phyloP scores from a whole-genome alignment of 257 asterid genomes.

The Lantana camara region DNA sequence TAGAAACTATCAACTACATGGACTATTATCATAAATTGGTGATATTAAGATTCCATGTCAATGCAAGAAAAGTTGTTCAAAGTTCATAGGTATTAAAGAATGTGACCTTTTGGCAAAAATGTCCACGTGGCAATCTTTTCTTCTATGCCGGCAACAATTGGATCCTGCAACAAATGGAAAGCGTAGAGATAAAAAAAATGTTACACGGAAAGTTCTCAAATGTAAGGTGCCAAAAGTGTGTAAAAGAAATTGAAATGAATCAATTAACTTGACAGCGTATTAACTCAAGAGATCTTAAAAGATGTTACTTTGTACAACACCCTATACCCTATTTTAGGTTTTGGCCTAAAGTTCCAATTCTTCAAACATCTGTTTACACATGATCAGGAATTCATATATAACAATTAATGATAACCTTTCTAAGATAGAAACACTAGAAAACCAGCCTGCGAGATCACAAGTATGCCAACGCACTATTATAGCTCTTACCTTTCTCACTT shows the following conservation, averaged over 20 bases:
- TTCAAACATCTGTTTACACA: constrained; percentile 8
- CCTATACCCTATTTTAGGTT: not conserved
- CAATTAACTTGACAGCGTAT: not conserved
- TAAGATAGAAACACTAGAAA: constrained; percentile 16
- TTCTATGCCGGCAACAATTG: constrained; percentile 89
- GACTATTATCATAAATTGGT: constrained; percentile 10
- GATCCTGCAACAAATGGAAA: constrained; percentile 60
- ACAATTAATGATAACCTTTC: constrained; percentile 14
- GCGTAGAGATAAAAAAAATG: constrained; percentile 20
- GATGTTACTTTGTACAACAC: not conserved
- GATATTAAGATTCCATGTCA: constrained; percentile 16
- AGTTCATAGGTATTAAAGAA: not conserved
- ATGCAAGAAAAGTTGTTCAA: not conserved
- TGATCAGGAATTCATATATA: not conserved
- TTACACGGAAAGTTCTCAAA: constrained; percentile 7
- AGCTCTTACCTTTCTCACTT: constrained; percentile 2
- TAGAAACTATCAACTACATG: not conserved
- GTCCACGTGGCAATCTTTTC: constrained; percentile 96
- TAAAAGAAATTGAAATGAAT: constrained; percentile 10
- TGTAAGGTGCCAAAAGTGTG: constrained; percentile 7
- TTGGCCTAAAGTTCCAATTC: not conserved
- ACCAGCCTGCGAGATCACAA: not conserved
- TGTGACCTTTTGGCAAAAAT: constrained; percentile 84
- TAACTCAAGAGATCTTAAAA: not conserved
- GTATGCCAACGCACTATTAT: not conserved